Evolutionary conservation across 2,329 filamentous ascomycete genomes (phyloP), one percentile per base, ranked within the genome.

Genomic region (Lachnellula suecica): DNA sequence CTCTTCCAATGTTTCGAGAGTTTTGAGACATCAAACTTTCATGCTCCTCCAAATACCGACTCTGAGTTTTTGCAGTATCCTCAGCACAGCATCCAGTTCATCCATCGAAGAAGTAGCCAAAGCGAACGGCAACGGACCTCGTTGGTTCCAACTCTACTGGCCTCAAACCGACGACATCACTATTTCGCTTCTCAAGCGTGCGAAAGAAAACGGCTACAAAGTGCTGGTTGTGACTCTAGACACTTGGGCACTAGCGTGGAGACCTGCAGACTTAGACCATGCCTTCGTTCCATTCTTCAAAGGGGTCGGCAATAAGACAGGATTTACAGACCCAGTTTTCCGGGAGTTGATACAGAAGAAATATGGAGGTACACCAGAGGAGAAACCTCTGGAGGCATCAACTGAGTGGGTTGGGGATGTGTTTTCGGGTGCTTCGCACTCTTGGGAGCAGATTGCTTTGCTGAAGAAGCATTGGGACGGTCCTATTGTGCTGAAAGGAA

Each of bases 111-210:
- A 89, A 45, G 79, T 89, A 0, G 84, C 83, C 0, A 63, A 72
- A 7, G 82, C 82, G 0, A 82, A 78, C 46, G 79, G 78, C 0
- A 70, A 78, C 4, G 81, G 81, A 0, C 73, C 78, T 27, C 73
- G 85, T 10, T 91, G 85, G 85, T 91, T 79, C 66, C 88, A 91
- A 65, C 77, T 91, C 0, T 91, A 91, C 71, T 90, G 86, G 84
- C 87, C 87, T 0, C 70, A 76, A 19, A 79, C 82, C 49, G 78
- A 90, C 47, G 79, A 84, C 3, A 73, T 90, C 49, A 90, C 87
- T 0, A 71, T 77, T 0, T 87, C 81, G 1, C 70, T 91, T 15
- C 74, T 91, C 4, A 64, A 69, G 1, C 77, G 86, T 0, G 88
- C 86, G 0, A 82, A 82, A 63, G 73, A 70, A 0, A 77, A 73